Evolutionary conservation across 2,329 filamentous ascomycete species (phyloP).

Genomic region (Clonostachys rosea): DNA sequence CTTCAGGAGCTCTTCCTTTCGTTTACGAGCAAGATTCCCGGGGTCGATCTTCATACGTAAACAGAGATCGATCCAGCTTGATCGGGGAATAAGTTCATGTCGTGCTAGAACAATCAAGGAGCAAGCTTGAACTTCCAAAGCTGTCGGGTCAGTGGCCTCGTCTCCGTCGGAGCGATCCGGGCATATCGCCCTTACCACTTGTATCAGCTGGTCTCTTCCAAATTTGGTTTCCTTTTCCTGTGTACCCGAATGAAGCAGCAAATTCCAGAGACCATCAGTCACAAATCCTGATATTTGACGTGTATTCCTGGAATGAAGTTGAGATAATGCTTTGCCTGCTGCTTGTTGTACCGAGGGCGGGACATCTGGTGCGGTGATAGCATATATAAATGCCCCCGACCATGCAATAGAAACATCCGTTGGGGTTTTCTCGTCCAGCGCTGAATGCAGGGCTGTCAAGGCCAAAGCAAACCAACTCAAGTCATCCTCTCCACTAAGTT

Average conservation of each 20-base stretch:
- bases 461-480: slow-evolving; percentile 72
- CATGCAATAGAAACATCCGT: slow-evolving; percentile 61
- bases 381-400: slow-evolving; percentile 81
- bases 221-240: slow-evolving; percentile 77
- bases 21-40: slow-evolving; percentile 65
- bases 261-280: slow-evolving; percentile 76
- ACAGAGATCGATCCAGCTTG: slow-evolving; percentile 87
- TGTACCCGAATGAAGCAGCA: slow-evolving; percentile 53
- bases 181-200: slow-evolving; percentile 59
- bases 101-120: slow-evolving; percentile 74
- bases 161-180: slow-evolving; percentile 27
- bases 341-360: slow-evolving; percentile 60
- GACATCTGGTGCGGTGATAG: slow-evolving; percentile 60
- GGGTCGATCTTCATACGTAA: slow-evolving; percentile 79
- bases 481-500: slow-evolving; percentile 71
- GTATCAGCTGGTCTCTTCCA: slow-evolving; percentile 58
- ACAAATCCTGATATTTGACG: slow-evolving; percentile 57
- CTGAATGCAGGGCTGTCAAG: slow-evolving; percentile 55
- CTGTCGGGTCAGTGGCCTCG: slow-evolving; percentile 30
- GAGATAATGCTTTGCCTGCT: slow-evolving; percentile 56
- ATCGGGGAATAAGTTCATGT: slow-evolving; percentile 68
- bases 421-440: slow-evolving; percentile 42
- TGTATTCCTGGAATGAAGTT: slow-evolving; percentile 58
- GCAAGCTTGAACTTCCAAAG: slow-evolving; percentile 67
- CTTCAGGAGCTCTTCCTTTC: slow-evolving; percentile 59